Evolutionary conservation across 1,139 yeast species (phyloP), one percentile per base, ranked within the genome.

Genomic region (Debaryomyces udenii): DNA sequence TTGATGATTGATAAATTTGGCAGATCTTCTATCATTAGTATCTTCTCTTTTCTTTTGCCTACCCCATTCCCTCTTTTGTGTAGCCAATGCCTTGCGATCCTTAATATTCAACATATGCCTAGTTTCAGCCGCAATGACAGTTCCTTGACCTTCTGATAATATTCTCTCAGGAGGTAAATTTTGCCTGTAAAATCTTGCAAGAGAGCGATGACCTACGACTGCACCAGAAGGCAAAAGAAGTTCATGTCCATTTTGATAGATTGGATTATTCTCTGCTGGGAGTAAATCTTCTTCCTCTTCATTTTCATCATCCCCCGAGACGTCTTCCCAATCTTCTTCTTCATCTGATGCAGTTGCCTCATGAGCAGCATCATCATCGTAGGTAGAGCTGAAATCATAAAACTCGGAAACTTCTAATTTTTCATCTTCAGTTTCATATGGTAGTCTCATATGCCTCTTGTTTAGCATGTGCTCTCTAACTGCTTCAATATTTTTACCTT

Each of bases 91-190:
- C 49, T 75, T 63, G 61, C 78, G 76, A 56, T 78, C 78, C 51
- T 70, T 63, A 38, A 78, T 68, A 27, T 70, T 61, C 49, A 81
- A 70, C 68, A 84, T 74, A 43, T 81, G 86, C 66, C 96, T 80
- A 2, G 91, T 80, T 59, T 91, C 97, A 2, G 96, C 97, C 26
- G 97, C 96, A 57, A 88, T 76, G 22, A 93, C 85, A 0, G 98
- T 93, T 50, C 96, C 94, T 67, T 89, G 96, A 36, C 96, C 98
- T 60, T 90, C 96, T 24, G 84, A 75, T 32, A 85, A 72, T 38
- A 79, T 78, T 44, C 77, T 68, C 46, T 86, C 91, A 1, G 96
- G 95, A 41, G 83, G 81, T 51, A 88, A 67, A 59, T 85, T 83
- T 77, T 90, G 78, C 61, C 84, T 84, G 70, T 83, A 91, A 66